These are phyloP conservation scores for Rhodofomes roseus DNA, from an alignment of 1,284 basidiomycete species.

Conservation along the genomic window DNA sequence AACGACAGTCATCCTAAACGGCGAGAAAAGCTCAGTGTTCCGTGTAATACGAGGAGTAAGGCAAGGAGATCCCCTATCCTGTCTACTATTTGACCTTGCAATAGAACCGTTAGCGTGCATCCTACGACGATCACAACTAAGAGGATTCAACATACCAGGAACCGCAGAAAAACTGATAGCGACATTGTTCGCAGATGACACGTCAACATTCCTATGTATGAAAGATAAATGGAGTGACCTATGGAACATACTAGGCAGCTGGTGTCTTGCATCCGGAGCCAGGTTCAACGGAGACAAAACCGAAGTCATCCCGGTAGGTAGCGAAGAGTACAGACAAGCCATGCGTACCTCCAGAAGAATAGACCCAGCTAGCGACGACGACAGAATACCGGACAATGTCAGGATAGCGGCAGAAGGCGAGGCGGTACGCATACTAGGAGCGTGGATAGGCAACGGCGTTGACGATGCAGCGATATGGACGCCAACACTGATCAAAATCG, in stretches of 20 bases:
- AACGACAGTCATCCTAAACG: constrained; percentile 26
- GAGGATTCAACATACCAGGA: constrained; percentile 25
- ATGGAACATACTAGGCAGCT: neutral
- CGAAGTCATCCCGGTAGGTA: neutral
- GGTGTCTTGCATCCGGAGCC: neutral
- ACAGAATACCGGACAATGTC: constrained; percentile 1
- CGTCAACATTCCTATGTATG: neutral
- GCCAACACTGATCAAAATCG: constrained; percentile 14
- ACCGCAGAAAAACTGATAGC: neutral
- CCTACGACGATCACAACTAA: constrained; percentile 26
- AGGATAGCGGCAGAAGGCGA: constrained; percentile 21
- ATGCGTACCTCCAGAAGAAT: too few relatives aligned
- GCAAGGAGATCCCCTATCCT: constrained; percentile 34
- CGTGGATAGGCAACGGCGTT: constrained; percentile 23
- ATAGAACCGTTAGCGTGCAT: constrained; percentile 31
- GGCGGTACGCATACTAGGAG: constrained; percentile 23
- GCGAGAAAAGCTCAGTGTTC: constrained; percentile 15
- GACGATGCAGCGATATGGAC: constrained; percentile 17
- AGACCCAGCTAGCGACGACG: neutral
- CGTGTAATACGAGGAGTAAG: constrained; percentile 23
- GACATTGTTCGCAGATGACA: neutral
- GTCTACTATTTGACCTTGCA: constrained; percentile 34
- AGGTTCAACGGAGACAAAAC: neutral
- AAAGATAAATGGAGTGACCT: neutral
- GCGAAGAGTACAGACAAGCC: neutral